Conservation (phyloP, 345 rosid genomes). For the Microcos paniculata region DNA sequence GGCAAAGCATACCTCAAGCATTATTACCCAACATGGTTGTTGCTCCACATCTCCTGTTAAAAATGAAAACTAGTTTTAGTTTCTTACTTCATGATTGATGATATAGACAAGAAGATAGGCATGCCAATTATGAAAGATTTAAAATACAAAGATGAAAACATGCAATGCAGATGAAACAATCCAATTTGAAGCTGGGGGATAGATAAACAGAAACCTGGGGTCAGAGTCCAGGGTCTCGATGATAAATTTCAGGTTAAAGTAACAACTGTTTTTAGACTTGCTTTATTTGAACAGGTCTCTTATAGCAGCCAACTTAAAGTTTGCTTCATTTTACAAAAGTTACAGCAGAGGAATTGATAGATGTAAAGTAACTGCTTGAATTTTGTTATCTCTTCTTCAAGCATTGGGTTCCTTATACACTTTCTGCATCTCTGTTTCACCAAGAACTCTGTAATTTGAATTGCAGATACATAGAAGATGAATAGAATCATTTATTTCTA, state of each 20-base stretch:
- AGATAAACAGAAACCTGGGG: not conserved
- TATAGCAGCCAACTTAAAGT: not conserved
- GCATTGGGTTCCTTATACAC: not conserved
- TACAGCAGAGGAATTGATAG: no score
- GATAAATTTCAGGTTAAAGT: not conserved
- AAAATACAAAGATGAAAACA: not conserved
- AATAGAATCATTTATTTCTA: not conserved
- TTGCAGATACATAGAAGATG: not conserved
- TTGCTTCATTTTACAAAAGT: not conserved
- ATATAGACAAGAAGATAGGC: not conserved
- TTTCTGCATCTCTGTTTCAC: not conserved
- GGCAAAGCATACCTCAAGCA: constrained; percentile 76
- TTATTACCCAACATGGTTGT: constrained; percentile 93
- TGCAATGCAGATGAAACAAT: not conserved
- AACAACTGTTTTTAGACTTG: not conserved
- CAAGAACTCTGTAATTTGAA: not conserved
- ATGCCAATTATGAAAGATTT: not conserved
- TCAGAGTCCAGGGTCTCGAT: not conserved
- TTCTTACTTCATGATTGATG: constrained; percentile 15
- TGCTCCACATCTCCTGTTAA: constrained; percentile 61
- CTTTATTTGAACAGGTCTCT: not conserved
- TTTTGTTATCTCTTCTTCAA: not conserved
- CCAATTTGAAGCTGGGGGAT: not conserved
- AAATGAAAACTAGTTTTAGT: constrained; percentile 23
- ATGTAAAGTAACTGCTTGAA: not conserved